Percentiles rank a stretch among this genome's conserved stretches.
Conservation (phyloP, 768 basidiomycete genomes). For the Tylopilus subfusipes region DNA sequence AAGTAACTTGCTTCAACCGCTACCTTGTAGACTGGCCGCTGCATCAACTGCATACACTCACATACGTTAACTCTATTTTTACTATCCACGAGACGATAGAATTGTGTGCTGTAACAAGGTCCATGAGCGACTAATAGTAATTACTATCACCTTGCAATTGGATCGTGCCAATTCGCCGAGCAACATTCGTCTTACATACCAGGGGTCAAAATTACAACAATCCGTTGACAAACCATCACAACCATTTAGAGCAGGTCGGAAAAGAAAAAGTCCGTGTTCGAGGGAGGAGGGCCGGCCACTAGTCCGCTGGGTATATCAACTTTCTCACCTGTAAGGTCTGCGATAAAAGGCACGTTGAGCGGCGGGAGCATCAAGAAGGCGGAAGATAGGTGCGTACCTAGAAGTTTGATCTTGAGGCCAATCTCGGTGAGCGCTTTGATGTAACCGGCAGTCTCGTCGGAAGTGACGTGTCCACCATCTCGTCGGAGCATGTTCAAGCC, state of each 20-base stretch:
- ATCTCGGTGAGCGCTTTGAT: conserved; percentile 87
- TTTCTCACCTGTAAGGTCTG: conserved; percentile 85
- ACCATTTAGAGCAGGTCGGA: conserved; percentile 50
- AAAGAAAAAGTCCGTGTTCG: conserved; percentile 82
- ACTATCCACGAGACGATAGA: conserved; percentile 15
- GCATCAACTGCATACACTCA: conserved; percentile 59
- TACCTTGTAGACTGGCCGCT: conserved; percentile 27
- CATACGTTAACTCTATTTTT: conserved; percentile 12
- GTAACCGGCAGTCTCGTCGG: conserved; percentile 82
- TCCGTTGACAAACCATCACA: not conserved
- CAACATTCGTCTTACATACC: conserved; percentile 4
- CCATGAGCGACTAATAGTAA: conserved; percentile 24
- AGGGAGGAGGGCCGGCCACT: conserved; percentile 72
- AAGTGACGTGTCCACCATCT: conserved; percentile 79
- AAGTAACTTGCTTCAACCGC: conserved; percentile 26
- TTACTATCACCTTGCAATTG: conserved; percentile 11
- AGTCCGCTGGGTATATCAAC: conserved; percentile 85
- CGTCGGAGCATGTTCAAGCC: conserved; percentile 83
- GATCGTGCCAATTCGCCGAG: not conserved
- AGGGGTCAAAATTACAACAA: conserved; percentile 7
- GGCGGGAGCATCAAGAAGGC: not conserved
- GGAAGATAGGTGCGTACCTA: conserved; percentile 50
- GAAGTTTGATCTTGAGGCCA: conserved; percentile 84
- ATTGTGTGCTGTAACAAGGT: conserved; percentile 21
- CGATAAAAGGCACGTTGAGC: not conserved